Conservation (phyloP, 2,329 filamentous ascomycete species). For the Pseudocercospora ulei region DNA sequence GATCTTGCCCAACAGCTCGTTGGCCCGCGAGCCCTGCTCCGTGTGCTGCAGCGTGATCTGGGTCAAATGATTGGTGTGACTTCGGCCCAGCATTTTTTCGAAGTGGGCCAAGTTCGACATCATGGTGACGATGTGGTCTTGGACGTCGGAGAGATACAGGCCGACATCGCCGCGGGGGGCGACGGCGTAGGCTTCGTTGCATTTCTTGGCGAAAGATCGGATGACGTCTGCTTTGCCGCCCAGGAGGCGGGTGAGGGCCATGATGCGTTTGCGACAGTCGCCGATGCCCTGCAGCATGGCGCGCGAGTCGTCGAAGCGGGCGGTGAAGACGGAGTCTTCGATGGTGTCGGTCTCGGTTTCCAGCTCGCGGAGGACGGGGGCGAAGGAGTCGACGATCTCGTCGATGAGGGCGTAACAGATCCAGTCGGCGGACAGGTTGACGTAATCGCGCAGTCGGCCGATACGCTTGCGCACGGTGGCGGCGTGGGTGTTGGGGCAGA, state of each 20-base stretch:
- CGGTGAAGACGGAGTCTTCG: conserved; percentile 90
- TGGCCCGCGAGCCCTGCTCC: conserved; percentile 75
- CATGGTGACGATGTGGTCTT: conserved; percentile 99
- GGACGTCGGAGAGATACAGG: conserved; percentile 91
- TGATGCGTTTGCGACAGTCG: conserved; percentile 83
- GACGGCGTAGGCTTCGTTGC: conserved; percentile 93
- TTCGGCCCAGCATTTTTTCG: conserved; percentile 91
- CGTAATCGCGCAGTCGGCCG: conserved; percentile 83
- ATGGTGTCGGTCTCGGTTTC: conserved; percentile 85
- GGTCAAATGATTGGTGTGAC: conserved; percentile 91
- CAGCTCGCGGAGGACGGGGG: conserved; percentile 74
- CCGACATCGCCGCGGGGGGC: conserved; percentile 94
- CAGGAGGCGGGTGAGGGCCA: conserved; percentile 82
- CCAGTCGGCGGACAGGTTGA: conserved; percentile 92
- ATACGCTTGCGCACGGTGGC: conserved; percentile 85
- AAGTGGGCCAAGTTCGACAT: conserved; percentile 93
- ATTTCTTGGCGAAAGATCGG: conserved; percentile 93
- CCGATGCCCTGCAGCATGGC: conserved; percentile 81
- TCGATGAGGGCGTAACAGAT: conserved; percentile 98
- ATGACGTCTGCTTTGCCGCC: conserved; percentile 98
- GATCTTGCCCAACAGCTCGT: conserved; percentile 85
- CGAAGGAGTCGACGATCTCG: conserved; percentile 94
- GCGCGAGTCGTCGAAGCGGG: conserved; percentile 79
- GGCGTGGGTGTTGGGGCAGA: conserved; percentile 76
- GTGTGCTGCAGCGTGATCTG: conserved; percentile 90